phyloP scores from a whole-genome alignment of 176 grass and related monocot genomes.

The Bothriochloa decipiens region DNA sequence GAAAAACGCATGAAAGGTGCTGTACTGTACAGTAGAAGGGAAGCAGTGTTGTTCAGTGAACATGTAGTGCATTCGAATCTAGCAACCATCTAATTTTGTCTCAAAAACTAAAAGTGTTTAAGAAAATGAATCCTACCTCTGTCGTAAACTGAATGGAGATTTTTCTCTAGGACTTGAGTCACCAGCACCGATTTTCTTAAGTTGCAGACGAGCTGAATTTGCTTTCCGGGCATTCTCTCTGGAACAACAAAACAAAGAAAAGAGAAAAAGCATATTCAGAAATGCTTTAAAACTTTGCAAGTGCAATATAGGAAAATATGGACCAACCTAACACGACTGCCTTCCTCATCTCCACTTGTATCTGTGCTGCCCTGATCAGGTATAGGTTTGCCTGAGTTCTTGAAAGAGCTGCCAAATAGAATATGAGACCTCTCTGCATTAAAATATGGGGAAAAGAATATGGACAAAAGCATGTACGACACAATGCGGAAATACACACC shows the following conservation, averaged over 20 bases:
- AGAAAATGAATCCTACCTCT: slow-evolving; percentile 43
- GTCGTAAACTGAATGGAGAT: slow-evolving; percentile 38
- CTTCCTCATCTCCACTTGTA: slow-evolving; percentile 59
- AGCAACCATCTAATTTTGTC: background rate
- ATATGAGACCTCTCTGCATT: background rate
- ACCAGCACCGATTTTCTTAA: slow-evolving; percentile 34
- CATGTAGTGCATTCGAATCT: background rate
- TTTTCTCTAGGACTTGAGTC: slow-evolving; percentile 46
- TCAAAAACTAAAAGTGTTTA: slow-evolving; percentile 14
- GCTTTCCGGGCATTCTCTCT: slow-evolving; percentile 49
- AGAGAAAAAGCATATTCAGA: background rate
- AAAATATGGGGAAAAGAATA: slow-evolving; percentile 10
- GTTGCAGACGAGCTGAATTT: slow-evolving; percentile 52
- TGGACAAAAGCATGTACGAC: background rate
- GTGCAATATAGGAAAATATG: slow-evolving; percentile 19
- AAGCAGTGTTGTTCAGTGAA: background rate
- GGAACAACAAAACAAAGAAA: slow-evolving; percentile 16
- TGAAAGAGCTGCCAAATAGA: slow-evolving; percentile 54
- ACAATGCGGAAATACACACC: slow-evolving; percentile 40
- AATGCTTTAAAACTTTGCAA: background rate
- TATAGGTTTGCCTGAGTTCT: slow-evolving; percentile 50
- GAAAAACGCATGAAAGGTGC: background rate
- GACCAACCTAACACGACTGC: slow-evolving; percentile 60
- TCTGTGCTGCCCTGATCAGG: slow-evolving; percentile 41
- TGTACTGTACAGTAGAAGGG: background rate